Evolutionary conservation across 2,329 filamentous ascomycete species (phyloP).

Genomic region (Claviceps sp.): DNA sequence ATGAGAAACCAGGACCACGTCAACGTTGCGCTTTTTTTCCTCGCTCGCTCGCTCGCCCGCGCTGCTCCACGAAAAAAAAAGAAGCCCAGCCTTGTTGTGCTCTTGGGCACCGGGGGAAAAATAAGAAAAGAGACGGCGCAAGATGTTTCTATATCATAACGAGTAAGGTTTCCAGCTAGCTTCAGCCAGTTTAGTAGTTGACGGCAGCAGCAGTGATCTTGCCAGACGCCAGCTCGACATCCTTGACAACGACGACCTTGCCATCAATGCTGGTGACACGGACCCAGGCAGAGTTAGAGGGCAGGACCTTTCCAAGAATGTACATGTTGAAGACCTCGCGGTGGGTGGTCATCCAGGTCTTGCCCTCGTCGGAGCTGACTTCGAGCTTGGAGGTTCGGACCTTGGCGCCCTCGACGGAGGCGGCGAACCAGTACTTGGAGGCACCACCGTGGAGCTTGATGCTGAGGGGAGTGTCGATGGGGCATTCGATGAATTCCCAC

Average conservation of each 20-base stretch:
- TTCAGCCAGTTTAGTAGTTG: not conserved
- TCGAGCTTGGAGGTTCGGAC: not conserved
- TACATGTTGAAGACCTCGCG: not conserved
- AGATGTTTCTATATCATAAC: not conserved
- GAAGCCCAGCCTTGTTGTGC: too few species aligned
- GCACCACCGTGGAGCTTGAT: not conserved
- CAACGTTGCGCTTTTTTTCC: too few species aligned
- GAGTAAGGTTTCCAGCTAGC: not conserved
- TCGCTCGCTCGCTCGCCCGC: too few species aligned
- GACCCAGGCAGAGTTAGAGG: not conserved
- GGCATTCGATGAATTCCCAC: not conserved
- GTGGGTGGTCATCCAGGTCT: not conserved
- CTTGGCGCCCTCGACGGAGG: not conserved
- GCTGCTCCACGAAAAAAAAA: too few species aligned
- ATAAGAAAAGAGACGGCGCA: too few species aligned
- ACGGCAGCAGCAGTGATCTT: fast-evolving
- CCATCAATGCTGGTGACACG: not conserved
- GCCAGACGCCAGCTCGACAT: not conserved
- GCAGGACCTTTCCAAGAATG: not conserved
- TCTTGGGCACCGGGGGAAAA: too few species aligned
- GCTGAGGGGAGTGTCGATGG: not conserved
- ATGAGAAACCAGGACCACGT: too few species aligned
- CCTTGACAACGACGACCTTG: not conserved
- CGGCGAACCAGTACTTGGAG: not conserved
- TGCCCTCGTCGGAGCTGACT: not conserved